Base-by-base conservation (phyloP, 306 rosid species). In the Cyclanthera cordifolia region DNA sequence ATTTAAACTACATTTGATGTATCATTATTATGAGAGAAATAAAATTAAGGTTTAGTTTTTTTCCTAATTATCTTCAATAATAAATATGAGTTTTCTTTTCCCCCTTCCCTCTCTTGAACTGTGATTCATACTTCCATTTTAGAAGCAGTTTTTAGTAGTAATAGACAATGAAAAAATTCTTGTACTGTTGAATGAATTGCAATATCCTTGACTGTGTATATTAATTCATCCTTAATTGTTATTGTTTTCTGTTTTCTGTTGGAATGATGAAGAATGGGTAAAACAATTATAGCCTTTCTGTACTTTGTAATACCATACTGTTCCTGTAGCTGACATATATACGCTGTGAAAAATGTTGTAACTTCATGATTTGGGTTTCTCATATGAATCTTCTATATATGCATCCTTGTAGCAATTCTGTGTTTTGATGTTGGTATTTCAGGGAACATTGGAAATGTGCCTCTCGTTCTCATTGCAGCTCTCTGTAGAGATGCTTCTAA, bases 401-500 rank as follows among this genome's bases (percentile, higher is more conserved):
- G n/a, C 72, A 28, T 66, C 10, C 45, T 46, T 41, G 32, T 60
- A 20, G 37, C 34, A 28, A 68, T 60, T 46, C 69, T 57, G 9
- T 32, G 50, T 8, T 71, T 43, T 23, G 65, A 34, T 55, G 66
- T 37, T 71, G 74, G 69, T 67, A 32, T 71, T 23, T 23, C 95
- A 94, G 99, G 99, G 49, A 94, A 94, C 81, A 90, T 94, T 79
- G 99, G 99, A 45, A 94, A 94, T 50, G 92, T 94, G 84, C 99
- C 99, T 2, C 97, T 94, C 67, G 99, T 94, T 63, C 83, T 94
- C 71, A 82, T 94, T 73, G 82, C 89, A 28, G 99, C 99, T 75
- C 78, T 94, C 46, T 94, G 99, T 70, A 88, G 95, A 76, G 97
- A 90, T 58, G 73, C 30, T 66, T 73, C 78, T 41, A 94, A 90